A percentile compares a stretch with the other conserved stretches of the same genome.
phyloP scores from a whole-genome alignment of 768 basidiomycete genomes.

The Mycena chlorophos region DNA sequence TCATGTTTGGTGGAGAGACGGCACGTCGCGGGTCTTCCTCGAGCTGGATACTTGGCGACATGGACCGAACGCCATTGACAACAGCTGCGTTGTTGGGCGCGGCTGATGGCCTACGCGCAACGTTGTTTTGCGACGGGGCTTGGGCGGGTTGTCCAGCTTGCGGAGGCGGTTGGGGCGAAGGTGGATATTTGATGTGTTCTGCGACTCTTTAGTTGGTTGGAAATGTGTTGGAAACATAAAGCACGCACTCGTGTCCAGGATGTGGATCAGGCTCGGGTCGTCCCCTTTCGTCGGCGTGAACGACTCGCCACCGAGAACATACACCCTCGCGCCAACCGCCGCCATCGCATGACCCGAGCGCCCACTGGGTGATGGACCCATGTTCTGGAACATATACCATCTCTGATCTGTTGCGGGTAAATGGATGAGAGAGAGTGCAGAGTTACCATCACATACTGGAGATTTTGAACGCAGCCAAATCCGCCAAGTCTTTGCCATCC shows the following conservation, averaged over 20 bases:
- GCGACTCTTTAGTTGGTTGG: constrained; percentile 16
- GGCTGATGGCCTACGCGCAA: constrained; percentile 50
- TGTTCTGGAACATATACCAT: constrained; percentile 99
- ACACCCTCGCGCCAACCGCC: constrained; percentile 81
- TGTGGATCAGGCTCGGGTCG: constrained; percentile 80
- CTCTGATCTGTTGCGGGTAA: constrained; percentile 67
- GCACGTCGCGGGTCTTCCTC: constrained; percentile 63
- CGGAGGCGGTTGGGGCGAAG: constrained; percentile 15
- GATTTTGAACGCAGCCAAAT: constrained; percentile 95
- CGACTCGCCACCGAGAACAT: constrained; percentile 94
- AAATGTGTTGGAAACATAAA: constrained; percentile 22
- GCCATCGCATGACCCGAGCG: constrained; percentile 99
- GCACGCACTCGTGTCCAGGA: constrained; percentile 89
- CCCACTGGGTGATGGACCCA: constrained; percentile 93
- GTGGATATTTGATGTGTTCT: constrained; percentile 95
- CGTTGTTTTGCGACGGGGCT: too few species aligned
- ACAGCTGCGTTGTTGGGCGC: constrained; percentile 27
- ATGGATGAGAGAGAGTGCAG: constrained; percentile 9
- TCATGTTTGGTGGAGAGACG: constrained; percentile 58
- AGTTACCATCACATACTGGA: constrained; percentile 65
- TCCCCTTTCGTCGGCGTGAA: constrained; percentile 71
- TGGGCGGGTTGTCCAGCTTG: too few species aligned
- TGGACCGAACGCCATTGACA: constrained; percentile 52
- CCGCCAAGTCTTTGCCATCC: constrained; percentile 92
- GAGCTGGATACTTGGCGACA: constrained; percentile 58